Evolutionary conservation across 2,329 filamentous ascomycete genomes (phyloP), one percentile per base, ranked within the genome.

Genomic region (Microascus cirrosus): DNA sequence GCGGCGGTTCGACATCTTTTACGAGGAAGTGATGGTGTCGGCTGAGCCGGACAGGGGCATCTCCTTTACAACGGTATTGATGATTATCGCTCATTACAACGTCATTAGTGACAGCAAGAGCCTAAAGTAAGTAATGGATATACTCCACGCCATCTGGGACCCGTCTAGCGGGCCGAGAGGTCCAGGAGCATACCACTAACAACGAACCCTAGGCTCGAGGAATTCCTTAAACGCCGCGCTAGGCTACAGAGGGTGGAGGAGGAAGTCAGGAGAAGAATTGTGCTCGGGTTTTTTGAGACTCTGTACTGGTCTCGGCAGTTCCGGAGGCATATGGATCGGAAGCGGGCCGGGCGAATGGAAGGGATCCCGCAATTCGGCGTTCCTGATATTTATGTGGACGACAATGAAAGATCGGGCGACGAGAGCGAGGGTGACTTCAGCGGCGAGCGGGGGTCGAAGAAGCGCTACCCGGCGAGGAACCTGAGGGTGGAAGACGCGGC

Each of bases 101-200:
- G 91, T 99, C 67, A 99, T 99, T 69, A 96, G 87, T 64, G 94
- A 99, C 71, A 96, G 87, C 75, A 96, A 96, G 78, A 96, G 91
- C 71, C 75, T 99, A 67, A 86, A 82, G 86, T 89, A 74, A 68
- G 75, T 54, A 20, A 76, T 66, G 60, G 58, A 48, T 15, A 52
- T 57, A 25, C 28, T 8, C 28, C 28, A 32, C 28, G 28, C 8
- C 28, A 32, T 32, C 13, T 13, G 36, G 36, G 13, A n/a, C 12
- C 3, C 36, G 13, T 13, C 36, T 13, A 13, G 36, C 36, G 36
- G 36, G 36, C 36, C 13, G 4, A 42, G 36, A 15, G 36, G 8
- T 2, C 5, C 20, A 24, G 6, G 3, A 24, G n/a, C 20, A 22
- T 50, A 6, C 20, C 20, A 4, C 22, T 50, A 20, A 50, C 45